These are phyloP conservation scores for Scleroderma citrinum DNA, from an alignment of 768 basidiomycete species.

Conservation along the genomic window DNA sequence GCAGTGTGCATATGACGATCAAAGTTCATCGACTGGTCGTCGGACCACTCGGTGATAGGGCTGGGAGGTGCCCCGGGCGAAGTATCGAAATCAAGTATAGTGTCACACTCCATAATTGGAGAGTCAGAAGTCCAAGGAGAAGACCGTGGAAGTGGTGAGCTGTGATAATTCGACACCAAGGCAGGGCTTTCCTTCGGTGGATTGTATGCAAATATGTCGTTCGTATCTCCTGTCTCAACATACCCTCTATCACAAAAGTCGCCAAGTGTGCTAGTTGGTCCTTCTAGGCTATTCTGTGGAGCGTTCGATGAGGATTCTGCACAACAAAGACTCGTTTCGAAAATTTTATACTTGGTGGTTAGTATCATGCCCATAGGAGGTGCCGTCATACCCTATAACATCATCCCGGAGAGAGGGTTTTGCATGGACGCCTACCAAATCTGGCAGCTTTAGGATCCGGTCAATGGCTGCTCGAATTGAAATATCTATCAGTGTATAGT, in stretches of 20 bases:
- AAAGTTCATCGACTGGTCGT: background rate
- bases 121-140: conserved; percentile 17
- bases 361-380: background rate
- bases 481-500: conserved; percentile 11
- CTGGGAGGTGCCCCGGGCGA: conserved; percentile 11
- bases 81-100: conserved; percentile 18
- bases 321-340: background rate
- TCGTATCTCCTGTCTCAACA: background rate
- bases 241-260: background rate
- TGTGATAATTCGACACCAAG: background rate
- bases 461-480: conserved; percentile 27
- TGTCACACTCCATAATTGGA: conserved; percentile 7
- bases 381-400: background rate
- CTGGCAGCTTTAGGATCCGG: conserved; percentile 21
- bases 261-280: too few species aligned
- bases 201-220: background rate
- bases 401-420: background rate
- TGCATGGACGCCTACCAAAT: conserved; percentile 16
- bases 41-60: background rate
- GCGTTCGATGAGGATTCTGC: background rate
- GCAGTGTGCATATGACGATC: background rate
- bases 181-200: background rate
- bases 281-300: background rate
- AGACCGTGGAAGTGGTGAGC: conserved; percentile 14
- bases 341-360: background rate